These are phyloP conservation scores for Kwoniella shivajii DNA, from an alignment of 1,284 basidiomycete species.

Conservation along the genomic window DNA sequence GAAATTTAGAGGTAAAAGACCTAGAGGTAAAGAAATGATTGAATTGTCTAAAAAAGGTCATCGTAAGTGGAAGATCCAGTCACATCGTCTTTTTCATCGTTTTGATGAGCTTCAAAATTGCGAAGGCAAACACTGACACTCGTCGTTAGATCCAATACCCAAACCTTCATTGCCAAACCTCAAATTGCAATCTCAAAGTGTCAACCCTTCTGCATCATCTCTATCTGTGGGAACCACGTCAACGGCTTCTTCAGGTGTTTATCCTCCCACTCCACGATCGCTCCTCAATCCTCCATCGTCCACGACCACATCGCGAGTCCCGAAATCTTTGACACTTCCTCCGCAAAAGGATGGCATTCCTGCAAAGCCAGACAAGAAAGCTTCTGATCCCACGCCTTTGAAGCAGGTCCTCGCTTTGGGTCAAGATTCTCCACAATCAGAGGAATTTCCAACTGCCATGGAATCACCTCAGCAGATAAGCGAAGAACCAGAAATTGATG, in stretches of 20 bases:
- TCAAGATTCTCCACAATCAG: background rate
- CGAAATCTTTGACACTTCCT: conserved; percentile 6
- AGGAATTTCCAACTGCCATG: background rate
- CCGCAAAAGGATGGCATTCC: background rate
- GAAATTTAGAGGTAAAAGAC: conserved; percentile 44
- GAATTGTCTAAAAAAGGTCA: conserved; percentile 12
- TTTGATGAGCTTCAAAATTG: too few species aligned
- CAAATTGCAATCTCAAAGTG: conserved; percentile 16
- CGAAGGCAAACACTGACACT: too few species aligned
- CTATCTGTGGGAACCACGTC: conserved; percentile 21
- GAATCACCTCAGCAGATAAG: conserved; percentile 17
- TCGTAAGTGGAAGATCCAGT: too few species aligned
- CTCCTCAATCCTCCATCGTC: conserved; percentile 3
- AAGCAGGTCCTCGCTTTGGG: conserved; percentile 13
- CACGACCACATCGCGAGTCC: background rate
- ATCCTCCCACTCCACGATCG: conserved; percentile 17
- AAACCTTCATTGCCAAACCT: conserved; percentile 37
- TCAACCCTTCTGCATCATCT: conserved; percentile 22
- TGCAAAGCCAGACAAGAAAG: conserved; percentile 20
- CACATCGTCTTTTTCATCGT: too few species aligned
- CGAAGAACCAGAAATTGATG: conserved; percentile 17
- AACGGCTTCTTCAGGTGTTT: conserved; percentile 15
- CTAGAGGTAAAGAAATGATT: conserved; percentile 25
- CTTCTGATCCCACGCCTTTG: conserved; percentile 33
- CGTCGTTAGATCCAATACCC: conserved; percentile 10